Evolutionary conservation across 108 stramenopile genomes (phyloP), one percentile per base, ranked within the genome.

Genomic region (Schizochytrium sp.): DNA sequence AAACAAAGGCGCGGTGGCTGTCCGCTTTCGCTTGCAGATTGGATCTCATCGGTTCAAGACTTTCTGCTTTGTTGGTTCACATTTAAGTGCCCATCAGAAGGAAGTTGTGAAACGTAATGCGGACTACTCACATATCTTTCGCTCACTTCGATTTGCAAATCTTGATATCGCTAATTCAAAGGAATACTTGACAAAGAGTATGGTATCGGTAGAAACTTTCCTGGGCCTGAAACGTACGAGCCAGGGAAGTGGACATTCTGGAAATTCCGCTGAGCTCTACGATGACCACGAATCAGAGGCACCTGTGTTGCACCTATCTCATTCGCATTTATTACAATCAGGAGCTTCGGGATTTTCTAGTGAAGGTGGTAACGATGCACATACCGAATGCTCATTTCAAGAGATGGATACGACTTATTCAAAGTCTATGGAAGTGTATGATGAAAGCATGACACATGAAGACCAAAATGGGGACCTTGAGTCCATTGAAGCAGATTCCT

Each of bases 101-200:
- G 73, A 83, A 19, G 73, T 83, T 53, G 46, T 19, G 28, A 83
- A 83, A 19, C 73, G 73, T n/a, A 83, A 83, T 19, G 73, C 73
- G 19, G 73, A 83, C 73, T 83, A 53, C 53, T 4, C 50, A 4
- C 47, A 53, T 50, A 83, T 83, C 8, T 83, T 17, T 19, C 4
- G 19, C 46, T 46, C 49, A 19, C 46, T 83, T 46, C 49, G 46
- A 4, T 83, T 83, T 19, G 49, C 46, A 12, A 46, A 46, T 19
- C 17, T 83, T 4, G 73, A 64, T 13, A 38, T 64, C 41, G 42
- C 38, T 5, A 64, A 64, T n/a, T 64, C 61, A 38, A 64, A 64
- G 12, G 61, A 64, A 13, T 64, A 42, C 61, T 42, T 64, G 7
- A 42, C 61, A 38, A 64, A 64, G 61, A 64, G 61, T 42, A n/a